A percentile compares a stretch with the other conserved stretches of the same genome.
Evolutionary conservation across 257 asterid genomes (phyloP).

Genomic region (Rehmannia glutinosa): DNA sequence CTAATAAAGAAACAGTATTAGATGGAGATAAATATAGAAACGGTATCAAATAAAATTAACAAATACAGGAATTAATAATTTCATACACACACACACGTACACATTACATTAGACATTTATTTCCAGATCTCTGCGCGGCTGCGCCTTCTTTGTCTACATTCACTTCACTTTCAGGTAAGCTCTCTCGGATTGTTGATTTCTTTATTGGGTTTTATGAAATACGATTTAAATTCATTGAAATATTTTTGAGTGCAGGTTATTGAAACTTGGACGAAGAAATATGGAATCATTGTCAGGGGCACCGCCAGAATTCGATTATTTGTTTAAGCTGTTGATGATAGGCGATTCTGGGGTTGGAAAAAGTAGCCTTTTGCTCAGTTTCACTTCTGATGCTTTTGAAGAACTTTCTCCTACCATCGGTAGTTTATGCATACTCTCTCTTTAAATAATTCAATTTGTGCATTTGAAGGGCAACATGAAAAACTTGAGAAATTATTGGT

Average conservation of each 20-base stretch:
- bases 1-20: too few species aligned
- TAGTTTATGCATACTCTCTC: neutral
- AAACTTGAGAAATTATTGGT: neutral
- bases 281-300: constrained; percentile 46
- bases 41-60: neutral
- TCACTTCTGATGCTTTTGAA: too few species aligned
- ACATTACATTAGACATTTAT: neutral
- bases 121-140: neutral
- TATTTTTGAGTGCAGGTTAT: neutral
- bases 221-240: neutral
- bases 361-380: too few species aligned
- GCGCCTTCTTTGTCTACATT: neutral
- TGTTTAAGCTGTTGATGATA: too few species aligned
- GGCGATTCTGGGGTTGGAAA: too few species aligned
- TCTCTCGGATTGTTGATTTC: neutral
- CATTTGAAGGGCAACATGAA: neutral
- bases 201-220: neutral
- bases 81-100: neutral
- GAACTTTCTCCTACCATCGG: too few species aligned
- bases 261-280: neutral
- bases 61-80: neutral
- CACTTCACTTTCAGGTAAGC: neutral
- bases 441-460: constrained; percentile 18
- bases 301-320: too few species aligned
- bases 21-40: too few species aligned